Evolutionary conservation across 768 basidiomycete genomes (phyloP).

Genomic region (Phylloporus scabripes): DNA sequence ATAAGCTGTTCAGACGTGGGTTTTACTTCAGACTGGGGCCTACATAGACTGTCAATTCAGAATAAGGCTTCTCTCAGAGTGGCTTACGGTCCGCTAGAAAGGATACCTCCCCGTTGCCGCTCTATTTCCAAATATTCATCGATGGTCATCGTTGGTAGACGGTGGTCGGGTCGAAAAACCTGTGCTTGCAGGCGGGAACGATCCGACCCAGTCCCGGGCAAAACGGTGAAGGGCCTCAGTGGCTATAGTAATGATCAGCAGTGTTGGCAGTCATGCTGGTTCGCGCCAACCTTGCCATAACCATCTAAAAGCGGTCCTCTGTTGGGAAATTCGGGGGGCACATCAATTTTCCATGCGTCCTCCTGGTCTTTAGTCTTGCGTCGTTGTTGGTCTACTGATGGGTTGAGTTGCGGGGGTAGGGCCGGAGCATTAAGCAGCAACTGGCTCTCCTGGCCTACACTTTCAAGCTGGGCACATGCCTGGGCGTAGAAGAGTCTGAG

Average conservation of each 20-base stretch:
- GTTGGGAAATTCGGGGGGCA: constrained; percentile 38
- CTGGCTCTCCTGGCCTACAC: constrained; percentile 65
- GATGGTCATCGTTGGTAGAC: constrained; percentile 90
- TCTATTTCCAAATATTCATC: constrained; percentile 94
- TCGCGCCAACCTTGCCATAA: constrained; percentile 59
- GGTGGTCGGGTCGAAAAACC: constrained; percentile 81
- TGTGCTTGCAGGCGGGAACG: constrained; percentile 68
- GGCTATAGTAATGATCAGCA: constrained; percentile 45
- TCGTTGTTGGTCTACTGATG: constrained; percentile 34
- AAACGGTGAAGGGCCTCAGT: constrained; percentile 86
- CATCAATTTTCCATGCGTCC: constrained; percentile 72
- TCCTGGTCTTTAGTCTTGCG: constrained; percentile 41
- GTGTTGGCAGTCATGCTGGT: neutral
- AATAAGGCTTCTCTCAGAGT: neutral
- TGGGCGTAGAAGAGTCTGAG: constrained; percentile 69
- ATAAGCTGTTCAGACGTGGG: constrained; percentile 77
- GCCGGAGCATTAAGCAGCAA: constrained; percentile 53
- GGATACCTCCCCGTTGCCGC: constrained; percentile 74
- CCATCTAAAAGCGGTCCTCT: constrained; percentile 68
- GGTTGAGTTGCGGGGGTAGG: constrained; percentile 30
- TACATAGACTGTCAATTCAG: constrained; percentile 27
- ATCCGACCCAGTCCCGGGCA: constrained; percentile 65
- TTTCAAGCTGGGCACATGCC: constrained; percentile 60
- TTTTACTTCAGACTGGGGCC: constrained; percentile 58
- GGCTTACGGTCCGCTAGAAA: constrained; percentile 81